Base-by-base conservation (phyloP, 371 early-diverging fungal genomes). In the Circinella minor region DNA sequence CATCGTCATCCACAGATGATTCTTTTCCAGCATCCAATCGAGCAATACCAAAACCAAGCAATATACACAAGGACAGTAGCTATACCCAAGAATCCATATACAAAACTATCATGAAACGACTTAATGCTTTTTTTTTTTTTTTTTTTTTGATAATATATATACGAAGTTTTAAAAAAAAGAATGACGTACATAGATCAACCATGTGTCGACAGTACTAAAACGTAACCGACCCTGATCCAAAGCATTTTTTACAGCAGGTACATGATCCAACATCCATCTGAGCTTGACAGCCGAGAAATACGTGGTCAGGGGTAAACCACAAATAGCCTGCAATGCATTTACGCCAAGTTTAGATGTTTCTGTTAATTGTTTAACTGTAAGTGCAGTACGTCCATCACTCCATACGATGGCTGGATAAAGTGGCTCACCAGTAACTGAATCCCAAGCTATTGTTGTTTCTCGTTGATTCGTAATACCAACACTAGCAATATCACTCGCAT, bases 391-490 rank as follows among this genome's bases (percentile, higher is more conserved):
- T 39, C 90, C 88, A 72, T 98, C 98, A 67, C 91, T 92, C 98
- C 98, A 98, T 38, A 98, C 95, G 68, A 98, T 92, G 20, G 98
- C 98, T 69, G 94, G 90, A 71, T 90, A 89, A 17, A 98, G 80
- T 0, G 95, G 93, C 65, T 90, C 73, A 57, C 97, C 98, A 5
- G 96, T 95, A 43, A 66, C 74, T 46, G 75, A 80, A 79, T 97
- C 96, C 96, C 97, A 98, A n/a, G 86, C 93, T 36, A 96, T 85
- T 3, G 92, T 89, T 4, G 98, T 97, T 77, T 98, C 98, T 71
- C 98, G 89, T 80, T 98, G 98, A 80, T 97, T 98, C 51, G 98
- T 98, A 72, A 98, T 91, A 17, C 98, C 98, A 34, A 98, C 77
- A 85, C 90, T 82, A 78, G 89, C 90, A 67, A 98, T 84, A 76